These are phyloP conservation scores for Neurospora sp. DNA, from an alignment of 495 filamentous ascomycete species.

Conservation along the genomic window DNA sequence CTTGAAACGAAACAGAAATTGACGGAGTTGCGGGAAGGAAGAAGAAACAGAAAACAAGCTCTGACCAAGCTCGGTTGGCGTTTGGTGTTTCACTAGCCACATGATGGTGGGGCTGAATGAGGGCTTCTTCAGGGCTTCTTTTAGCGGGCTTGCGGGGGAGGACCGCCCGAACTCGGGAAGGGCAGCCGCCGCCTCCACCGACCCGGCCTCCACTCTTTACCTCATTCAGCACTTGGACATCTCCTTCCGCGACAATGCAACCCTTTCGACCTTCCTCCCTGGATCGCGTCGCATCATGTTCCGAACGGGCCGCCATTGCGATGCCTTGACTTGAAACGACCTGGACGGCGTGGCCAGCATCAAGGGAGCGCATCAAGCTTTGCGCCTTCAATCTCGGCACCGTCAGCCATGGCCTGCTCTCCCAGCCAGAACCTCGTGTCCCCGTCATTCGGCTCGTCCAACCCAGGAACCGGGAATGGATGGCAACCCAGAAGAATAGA, in stretches of 20 bases:
- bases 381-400: neutral
- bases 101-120: neutral
- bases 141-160: neutral
- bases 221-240: neutral
- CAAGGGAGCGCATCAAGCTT: neutral
- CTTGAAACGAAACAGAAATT: neutral
- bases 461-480: neutral
- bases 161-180: neutral
- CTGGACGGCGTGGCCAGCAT: too few relatives aligned
- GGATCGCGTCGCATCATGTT: neutral
- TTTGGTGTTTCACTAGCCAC: neutral
- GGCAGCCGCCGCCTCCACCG: neutral
- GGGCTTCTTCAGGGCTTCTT: neutral
- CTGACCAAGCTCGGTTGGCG: neutral
- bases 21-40: neutral
- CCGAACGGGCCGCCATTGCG: constrained; percentile 17
- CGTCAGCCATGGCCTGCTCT: neutral
- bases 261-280: constrained; percentile 5
- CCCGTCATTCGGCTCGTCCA: neutral
- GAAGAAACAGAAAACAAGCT: neutral
- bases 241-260: constrained; percentile 21
- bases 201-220: neutral
- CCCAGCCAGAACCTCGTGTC: neutral
- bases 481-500: neutral
- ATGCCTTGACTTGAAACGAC: neutral